Evolutionary conservation across 1,284 basidiomycete genomes (phyloP), one percentile per base, ranked within the genome.

Genomic region (Gastroboletus turbinatus): DNA sequence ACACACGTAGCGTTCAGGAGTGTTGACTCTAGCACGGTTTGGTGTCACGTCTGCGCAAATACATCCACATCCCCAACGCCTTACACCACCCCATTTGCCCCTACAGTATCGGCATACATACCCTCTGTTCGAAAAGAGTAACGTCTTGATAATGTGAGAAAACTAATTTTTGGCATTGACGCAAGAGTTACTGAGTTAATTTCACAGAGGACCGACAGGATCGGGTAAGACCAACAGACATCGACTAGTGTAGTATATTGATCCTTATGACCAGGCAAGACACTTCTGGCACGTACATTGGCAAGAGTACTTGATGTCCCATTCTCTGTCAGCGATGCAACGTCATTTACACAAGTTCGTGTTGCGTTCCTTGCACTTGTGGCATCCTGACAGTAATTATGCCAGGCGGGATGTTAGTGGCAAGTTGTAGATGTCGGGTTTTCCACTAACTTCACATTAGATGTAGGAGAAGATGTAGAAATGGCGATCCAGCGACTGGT

Each of bases 401-500:
- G 3, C 42, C 56, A 91, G 88, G 90, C 90, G 21, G 90, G 90
- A 73, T 92, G 89, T 91, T 61, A 71, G 89, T 81, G 55, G 40
- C 23, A 19, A 49, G 29, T 35, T 48, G 50, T 32, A 57, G 21
- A 17, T 48, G 45, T 55, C 21, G 53, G 23, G 23, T 32, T 52
- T 45, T 44, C 44, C 49, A 43, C 59, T 67, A 36, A 66, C 47
- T n/a, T 53, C n/a, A 36, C 44, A 52, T 25, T 65, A 95, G 92
- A 96, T 73, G 92, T 97, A 39, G 94, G 94, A 61, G 95, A 96
- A 66, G 95, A 97, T 67, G 95, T 96, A 2, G 95, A 97, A 60
- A 90, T 88, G 77, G 88, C 90, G 47, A 84, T 97, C 33, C 85
- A 94, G 55, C 81, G 94, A 58, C 75, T 97, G 60, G 90, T 88